Conservation (phyloP, 2,329 filamentous ascomycete genomes). For the Fusarium nygamai region DNA sequence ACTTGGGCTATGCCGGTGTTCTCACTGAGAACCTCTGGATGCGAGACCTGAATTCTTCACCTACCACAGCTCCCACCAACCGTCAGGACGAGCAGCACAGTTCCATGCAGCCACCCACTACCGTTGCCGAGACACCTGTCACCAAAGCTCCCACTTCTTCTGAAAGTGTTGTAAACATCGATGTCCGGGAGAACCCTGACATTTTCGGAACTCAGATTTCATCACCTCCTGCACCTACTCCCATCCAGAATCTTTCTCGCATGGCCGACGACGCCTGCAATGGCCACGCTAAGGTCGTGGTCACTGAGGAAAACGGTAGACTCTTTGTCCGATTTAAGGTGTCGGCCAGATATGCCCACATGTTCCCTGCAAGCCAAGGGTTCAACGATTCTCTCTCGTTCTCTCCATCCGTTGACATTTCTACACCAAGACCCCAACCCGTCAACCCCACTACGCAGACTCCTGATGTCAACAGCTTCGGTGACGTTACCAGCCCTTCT, state of each 20-base stretch:
- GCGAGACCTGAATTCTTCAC: neutral
- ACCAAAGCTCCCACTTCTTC: neutral
- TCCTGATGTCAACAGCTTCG: neutral
- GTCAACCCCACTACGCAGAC: neutral
- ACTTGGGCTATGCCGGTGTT: neutral
- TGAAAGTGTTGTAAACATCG: conserved; percentile 46
- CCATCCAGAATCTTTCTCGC: conserved; percentile 41
- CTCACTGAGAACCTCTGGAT: neutral
- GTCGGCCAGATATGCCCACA: conserved; percentile 43
- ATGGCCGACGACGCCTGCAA: conserved; percentile 43
- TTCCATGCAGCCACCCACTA: neutral
- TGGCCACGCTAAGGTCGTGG: conserved; percentile 46
- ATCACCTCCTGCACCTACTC: conserved; percentile 21
- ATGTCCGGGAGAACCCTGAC: conserved; percentile 49
- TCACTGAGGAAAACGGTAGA: conserved; percentile 43
- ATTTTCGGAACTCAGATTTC: conserved; percentile 46
- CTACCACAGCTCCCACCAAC: neutral
- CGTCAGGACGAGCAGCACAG: neutral
- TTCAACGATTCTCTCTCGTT: conserved; percentile 38
- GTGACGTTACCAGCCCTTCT: neutral
- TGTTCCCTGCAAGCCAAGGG: conserved; percentile 46
- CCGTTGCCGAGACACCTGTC: neutral
- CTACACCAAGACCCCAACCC: neutral
- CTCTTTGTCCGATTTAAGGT: conserved; percentile 53
- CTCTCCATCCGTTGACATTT: neutral